Evolutionary conservation across 768 basidiomycete species (phyloP).

Genomic region (Rickenella mellea): DNA sequence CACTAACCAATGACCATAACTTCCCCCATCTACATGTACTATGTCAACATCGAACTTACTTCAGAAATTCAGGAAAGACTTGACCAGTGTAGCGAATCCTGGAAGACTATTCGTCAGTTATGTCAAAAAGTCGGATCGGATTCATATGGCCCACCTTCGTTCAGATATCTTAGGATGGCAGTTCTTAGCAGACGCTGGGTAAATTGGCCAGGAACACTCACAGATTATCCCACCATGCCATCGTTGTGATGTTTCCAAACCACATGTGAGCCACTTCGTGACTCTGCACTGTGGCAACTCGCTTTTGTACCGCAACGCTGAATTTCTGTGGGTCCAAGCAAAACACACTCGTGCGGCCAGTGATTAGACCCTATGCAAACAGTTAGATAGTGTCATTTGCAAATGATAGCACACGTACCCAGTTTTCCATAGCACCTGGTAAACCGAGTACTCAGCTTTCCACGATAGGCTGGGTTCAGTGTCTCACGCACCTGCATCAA

Average conservation of each 20-base stretch:
- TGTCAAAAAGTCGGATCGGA: not conserved
- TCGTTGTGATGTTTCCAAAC: conserved; percentile 91
- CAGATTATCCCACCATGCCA: conserved; percentile 88
- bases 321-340: conserved; percentile 69
- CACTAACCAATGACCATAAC: conserved; percentile 66
- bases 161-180: conserved; percentile 37
- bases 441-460: conserved; percentile 24
- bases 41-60: conserved; percentile 5
- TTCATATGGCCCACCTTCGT: conserved; percentile 44
- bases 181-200: not conserved
- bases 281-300: conserved; percentile 66
- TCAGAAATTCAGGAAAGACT: too few species aligned
- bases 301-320: conserved; percentile 66
- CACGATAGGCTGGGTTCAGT: conserved; percentile 18
- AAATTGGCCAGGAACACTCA: conserved; percentile 2
- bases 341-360: conserved; percentile 75
- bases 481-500: conserved; percentile 71
- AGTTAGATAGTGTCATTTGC: not conserved
- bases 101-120: not conserved
- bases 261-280: conserved; percentile 88
- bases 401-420: conserved; percentile 30
- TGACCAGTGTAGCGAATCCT: conserved; percentile 81
- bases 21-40: conserved; percentile 93
- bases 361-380: conserved; percentile 63
- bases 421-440: conserved; percentile 86